phyloP scores from a whole-genome alignment of 1,284 basidiomycete species.

The Fomitopsis pinicola region DNA sequence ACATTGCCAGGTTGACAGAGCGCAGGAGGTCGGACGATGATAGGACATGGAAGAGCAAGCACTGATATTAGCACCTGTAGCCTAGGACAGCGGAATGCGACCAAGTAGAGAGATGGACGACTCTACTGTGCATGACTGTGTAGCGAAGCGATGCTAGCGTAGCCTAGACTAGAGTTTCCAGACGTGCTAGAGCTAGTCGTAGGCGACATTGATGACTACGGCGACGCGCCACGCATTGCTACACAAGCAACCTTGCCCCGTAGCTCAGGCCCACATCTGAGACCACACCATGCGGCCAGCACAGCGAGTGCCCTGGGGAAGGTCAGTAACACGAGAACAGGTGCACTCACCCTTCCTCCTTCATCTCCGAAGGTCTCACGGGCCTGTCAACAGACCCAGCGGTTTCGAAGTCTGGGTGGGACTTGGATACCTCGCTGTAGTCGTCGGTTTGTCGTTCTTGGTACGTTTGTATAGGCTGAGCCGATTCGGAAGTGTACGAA shows the following conservation, averaged over 20 bases:
- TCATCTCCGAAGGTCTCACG: constrained; percentile 91
- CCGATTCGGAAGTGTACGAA: constrained; percentile 28
- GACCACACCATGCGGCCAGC: constrained; percentile 19
- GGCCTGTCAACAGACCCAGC: constrained; percentile 56
- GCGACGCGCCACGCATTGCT: constrained; percentile 28
- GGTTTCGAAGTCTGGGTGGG: constrained; percentile 30
- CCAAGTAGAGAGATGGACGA: constrained; percentile 54
- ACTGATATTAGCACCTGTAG: constrained; percentile 76
- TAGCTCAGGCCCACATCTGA: constrained; percentile 23
- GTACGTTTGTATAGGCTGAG: constrained; percentile 73
- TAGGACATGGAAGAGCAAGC: constrained; percentile 30
- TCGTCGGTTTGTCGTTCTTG: constrained; percentile 57
- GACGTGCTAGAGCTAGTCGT: constrained; percentile 57
- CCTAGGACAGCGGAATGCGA: constrained; percentile 64
- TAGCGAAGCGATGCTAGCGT: constrained; percentile 45
- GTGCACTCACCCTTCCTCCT: constrained; percentile 94
- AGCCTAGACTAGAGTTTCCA: constrained; percentile 63
- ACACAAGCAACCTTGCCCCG: constrained; percentile 25
- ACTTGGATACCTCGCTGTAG: constrained; percentile 36
- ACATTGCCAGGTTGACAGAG: constrained; percentile 30
- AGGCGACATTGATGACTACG: constrained; percentile 38
- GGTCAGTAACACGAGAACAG: constrained; percentile 13
- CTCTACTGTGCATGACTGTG: constrained; percentile 65
- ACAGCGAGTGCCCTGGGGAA: constrained; percentile 18
- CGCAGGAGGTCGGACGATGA: constrained; percentile 21